A percentile compares a stretch with the other conserved stretches of the same genome.
Evolutionary conservation across 2,329 filamentous ascomycete species (phyloP).

Genomic region (Xylariaceae sp.): DNA sequence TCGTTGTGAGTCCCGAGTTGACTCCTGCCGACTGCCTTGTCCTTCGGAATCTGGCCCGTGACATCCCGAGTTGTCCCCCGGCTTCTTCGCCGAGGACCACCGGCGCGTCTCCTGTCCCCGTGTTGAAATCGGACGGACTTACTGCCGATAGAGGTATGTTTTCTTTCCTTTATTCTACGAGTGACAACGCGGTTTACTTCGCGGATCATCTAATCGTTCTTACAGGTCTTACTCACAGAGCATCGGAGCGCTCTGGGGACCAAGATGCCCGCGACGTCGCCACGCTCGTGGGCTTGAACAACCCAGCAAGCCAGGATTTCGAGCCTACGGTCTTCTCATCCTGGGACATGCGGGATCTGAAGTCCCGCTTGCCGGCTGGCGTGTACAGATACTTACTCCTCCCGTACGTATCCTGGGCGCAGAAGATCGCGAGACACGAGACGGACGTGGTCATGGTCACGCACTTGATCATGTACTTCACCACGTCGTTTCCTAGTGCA

Average conservation of each 20-base stretch:
- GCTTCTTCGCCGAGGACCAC: constrained; percentile 8
- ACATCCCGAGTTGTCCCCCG: constrained; percentile 33
- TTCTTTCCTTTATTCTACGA: background rate
- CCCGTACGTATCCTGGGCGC: constrained; percentile 30
- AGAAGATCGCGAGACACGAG: constrained; percentile 24
- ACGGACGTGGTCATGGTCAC: constrained; percentile 72
- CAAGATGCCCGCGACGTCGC: constrained; percentile 34
- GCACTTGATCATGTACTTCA: constrained; percentile 68
- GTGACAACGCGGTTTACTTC: too few species aligned
- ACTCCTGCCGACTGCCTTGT: constrained; percentile 41
- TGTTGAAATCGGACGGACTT: constrained; percentile 3
- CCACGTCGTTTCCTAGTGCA: constrained; percentile 66
- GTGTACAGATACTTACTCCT: constrained; percentile 24
- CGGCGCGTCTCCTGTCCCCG: background rate
- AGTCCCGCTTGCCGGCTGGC: constrained; percentile 31
- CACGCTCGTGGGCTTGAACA: constrained; percentile 40
- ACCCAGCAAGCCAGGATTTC: constrained; percentile 40
- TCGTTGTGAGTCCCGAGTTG: constrained; percentile 39
- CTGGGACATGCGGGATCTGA: constrained; percentile 38
- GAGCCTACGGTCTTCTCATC: constrained; percentile 45
- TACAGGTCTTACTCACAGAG: constrained; percentile 11
- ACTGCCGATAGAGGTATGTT: constrained; percentile 18
- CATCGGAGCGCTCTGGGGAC: constrained; percentile 11
- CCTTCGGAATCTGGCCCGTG: constrained; percentile 38
- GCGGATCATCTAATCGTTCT: background rate